These are phyloP conservation scores for Penicillium taxi DNA, from an alignment of 495 filamentous ascomycete genomes.

Conservation along the genomic window DNA sequence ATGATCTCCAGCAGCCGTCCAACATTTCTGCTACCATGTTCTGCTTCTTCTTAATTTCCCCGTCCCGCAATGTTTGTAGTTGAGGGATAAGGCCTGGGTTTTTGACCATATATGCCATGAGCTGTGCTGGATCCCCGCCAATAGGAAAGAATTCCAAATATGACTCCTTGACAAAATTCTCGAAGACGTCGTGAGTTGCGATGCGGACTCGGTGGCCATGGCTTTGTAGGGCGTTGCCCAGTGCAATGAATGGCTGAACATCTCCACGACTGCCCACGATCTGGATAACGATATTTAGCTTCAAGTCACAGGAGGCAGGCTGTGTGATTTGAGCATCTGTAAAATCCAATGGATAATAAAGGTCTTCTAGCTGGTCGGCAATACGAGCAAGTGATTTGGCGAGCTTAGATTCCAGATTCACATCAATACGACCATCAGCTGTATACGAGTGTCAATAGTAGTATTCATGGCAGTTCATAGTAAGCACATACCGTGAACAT, in stretches of 20 bases:
- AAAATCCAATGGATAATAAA: neutral
- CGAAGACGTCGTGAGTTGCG: slow-evolving; percentile 55
- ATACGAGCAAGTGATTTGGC: slow-evolving; percentile 14
- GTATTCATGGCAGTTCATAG: neutral
- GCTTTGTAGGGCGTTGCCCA: slow-evolving; percentile 42
- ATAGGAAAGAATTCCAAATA: slow-evolving; percentile 57
- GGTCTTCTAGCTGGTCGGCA: slow-evolving; percentile 4
- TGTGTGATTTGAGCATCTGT: slow-evolving; percentile 4
- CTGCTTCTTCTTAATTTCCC: slow-evolving; percentile 39
- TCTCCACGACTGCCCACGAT: slow-evolving; percentile 48
- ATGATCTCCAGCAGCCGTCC: slow-evolving; percentile 56
- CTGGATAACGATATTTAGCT: slow-evolving; percentile 46
- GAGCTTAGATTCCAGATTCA: slow-evolving; percentile 21
- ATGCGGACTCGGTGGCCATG: slow-evolving; percentile 50
- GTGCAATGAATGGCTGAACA: slow-evolving; percentile 47
- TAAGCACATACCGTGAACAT: neutral
- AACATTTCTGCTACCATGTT: slow-evolving; percentile 53
- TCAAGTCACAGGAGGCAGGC: slow-evolving; percentile 10
- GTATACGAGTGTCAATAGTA: neutral
- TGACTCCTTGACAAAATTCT: slow-evolving; percentile 46
- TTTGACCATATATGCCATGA: slow-evolving; percentile 57
- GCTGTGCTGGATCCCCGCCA: slow-evolving; percentile 52
- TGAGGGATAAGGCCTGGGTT: slow-evolving; percentile 46
- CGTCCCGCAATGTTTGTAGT: slow-evolving; percentile 35
- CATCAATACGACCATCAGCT: slow-evolving; percentile 23